Evolutionary conservation across 2,329 filamentous ascomycete species (phyloP), one percentile per base, ranked within the genome.

Genomic region (Acephala macrosclerotiorum): DNA sequence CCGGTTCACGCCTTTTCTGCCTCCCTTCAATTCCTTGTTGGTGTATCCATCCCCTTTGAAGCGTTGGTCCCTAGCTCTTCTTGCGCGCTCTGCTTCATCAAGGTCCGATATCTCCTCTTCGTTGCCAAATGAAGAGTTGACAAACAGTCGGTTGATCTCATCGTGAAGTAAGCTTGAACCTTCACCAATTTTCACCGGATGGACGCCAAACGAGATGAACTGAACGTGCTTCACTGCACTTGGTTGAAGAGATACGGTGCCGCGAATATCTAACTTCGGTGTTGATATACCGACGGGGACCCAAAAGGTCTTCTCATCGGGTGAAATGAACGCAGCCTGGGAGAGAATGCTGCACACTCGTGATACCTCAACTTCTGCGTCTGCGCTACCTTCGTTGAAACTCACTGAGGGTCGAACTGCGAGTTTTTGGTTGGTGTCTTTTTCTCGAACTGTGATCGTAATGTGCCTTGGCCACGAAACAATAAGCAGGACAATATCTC

Each of bases 161-260:
- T 92, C 88, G 71, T 92, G 96, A 0, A 98, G 77, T 7, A 91
- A 78, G 65, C 90, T 91, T 2, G 86, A 83, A 0, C 84, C 85
- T 57, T 80, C 79, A 3, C 84, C 81, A 26, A 85, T 80, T 1
- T 80, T 75, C 1, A 96, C 71, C 0, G 94, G 92, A 9, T 84
- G 80, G 8, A 94, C 85, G 0, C 92, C 94, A 29, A 97, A 78
- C 4, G 91, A 92, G 25, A 98, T 85, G 75, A 97, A 97, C 72
- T 98, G 95, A 1, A 87, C 80, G 22, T 86, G 85, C 69, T 89
- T 93, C 0, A 86, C 91, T 0, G 93, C 90, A 20, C 86, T 86
- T 0, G 94, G 92, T 0, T 82, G 78, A 1, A 90, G 81, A 2
- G 89, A 96, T 18, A 97, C 88, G 40, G 88, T 88, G 1, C 93